These are phyloP conservation scores for Lachancea mirantina DNA, from an alignment of 805 yeast genomes.

Conservation along the genomic window DNA sequence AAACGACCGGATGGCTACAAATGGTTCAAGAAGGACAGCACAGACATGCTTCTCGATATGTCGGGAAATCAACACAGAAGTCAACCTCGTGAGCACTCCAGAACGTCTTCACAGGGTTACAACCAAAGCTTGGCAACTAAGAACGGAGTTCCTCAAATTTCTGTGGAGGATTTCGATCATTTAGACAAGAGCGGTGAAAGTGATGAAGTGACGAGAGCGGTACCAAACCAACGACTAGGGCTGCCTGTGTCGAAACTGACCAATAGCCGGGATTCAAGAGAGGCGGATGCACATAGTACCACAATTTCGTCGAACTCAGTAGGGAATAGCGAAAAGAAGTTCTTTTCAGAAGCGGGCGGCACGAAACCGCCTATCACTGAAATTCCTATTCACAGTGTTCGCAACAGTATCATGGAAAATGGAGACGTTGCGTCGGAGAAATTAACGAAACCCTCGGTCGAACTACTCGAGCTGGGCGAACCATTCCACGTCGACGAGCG, in stretches of 20 bases:
- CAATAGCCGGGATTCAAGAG: background rate
- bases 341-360: too few species aligned
- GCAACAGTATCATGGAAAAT: background rate
- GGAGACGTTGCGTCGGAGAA: background rate
- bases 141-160: conserved; percentile 10
- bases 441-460: conserved; percentile 5
- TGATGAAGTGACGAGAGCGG: too few species aligned
- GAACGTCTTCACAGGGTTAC: conserved; percentile 1
- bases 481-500: background rate
- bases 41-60: conserved; percentile 1
- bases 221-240: too few species aligned
- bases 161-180: conserved; percentile 9
- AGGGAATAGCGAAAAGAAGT: conserved; percentile 4
- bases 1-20: conserved; percentile 23
- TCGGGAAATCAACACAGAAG: conserved; percentile 2
- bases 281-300: background rate
- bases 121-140: background rate
- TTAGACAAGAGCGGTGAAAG: conserved; percentile 10
- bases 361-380: too few species aligned
- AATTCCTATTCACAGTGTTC: conserved; percentile 3
- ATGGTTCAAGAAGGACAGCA: conserved; percentile 16
- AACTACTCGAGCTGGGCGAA: conserved; percentile 4
- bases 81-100: conserved; percentile 1
- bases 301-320: background rate
- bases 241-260: too few species aligned